These are phyloP conservation scores for Polyporus tsugae DNA, from an alignment of 1,284 basidiomycete species.

Conservation along the genomic window DNA sequence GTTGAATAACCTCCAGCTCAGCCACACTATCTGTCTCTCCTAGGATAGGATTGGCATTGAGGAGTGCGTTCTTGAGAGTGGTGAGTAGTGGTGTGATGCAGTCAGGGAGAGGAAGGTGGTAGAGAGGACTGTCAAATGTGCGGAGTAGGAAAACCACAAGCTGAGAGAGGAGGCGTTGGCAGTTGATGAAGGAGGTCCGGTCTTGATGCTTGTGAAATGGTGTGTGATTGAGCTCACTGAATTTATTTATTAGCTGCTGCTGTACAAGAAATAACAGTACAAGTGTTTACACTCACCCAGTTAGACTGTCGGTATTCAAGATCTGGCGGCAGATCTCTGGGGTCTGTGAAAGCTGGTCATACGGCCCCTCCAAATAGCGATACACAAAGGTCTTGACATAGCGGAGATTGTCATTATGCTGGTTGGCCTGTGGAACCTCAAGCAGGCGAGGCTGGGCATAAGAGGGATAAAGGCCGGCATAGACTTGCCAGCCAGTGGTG, in stretches of 20 bases:
- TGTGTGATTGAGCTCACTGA: too few species aligned
- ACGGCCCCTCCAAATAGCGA: background rate
- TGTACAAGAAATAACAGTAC: too few species aligned
- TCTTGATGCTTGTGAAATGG: background rate
- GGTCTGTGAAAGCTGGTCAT: background rate
- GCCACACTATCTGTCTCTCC: background rate
- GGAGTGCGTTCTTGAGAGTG: background rate
- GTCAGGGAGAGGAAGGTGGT: too few species aligned
- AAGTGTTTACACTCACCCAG: too few species aligned
- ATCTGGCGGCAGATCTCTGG: background rate
- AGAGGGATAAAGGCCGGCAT: background rate
- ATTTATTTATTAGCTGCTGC: too few species aligned
- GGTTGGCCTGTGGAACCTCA: background rate
- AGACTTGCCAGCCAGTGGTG: background rate
- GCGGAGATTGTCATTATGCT: background rate
- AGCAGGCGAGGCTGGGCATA: background rate
- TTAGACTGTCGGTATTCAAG: background rate
- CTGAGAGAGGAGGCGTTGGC: background rate
- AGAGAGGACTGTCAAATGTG: background rate
- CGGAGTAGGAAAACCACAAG: background rate
- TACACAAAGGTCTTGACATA: background rate
- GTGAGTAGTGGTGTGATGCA: too few species aligned
- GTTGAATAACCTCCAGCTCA: background rate
- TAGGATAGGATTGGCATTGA: background rate
- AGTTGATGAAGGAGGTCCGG: background rate